Percentiles rank a stretch among this genome's conserved stretches.
phyloP scores from a whole-genome alignment of 495 filamentous ascomycete genomes.

The Penicillium paradoxum region DNA sequence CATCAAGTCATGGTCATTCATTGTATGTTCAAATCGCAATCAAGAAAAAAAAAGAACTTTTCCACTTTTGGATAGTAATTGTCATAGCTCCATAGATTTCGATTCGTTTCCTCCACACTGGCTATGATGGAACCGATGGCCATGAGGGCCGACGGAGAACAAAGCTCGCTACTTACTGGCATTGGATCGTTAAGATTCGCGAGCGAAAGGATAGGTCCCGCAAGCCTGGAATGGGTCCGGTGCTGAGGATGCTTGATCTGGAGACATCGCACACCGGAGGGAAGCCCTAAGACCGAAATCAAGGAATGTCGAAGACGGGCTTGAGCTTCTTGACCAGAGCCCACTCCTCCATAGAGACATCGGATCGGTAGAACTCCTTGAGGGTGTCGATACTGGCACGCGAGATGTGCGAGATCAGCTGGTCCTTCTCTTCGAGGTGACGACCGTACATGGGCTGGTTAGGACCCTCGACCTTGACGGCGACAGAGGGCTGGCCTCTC shows the following conservation, averaged over 20 bases:
- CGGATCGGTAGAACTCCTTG: constrained; percentile 90
- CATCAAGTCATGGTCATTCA: constrained; percentile 31
- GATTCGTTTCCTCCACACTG: constrained; percentile 4
- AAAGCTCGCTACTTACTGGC: constrained; percentile 4
- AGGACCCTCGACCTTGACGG: constrained; percentile 93
- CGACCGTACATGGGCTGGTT: constrained; percentile 95
- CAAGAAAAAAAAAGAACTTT: constrained; percentile 24
- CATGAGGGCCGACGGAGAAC: constrained; percentile 4
- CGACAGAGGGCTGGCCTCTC: constrained; percentile 92
- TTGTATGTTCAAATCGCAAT: constrained; percentile 28
- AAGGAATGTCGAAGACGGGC: constrained; percentile 85
- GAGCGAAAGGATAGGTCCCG: background rate
- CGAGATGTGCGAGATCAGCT: constrained; percentile 80
- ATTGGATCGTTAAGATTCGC: background rate
- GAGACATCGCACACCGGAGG: background rate
- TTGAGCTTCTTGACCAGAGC: constrained; percentile 87
- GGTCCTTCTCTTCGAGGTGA: constrained; percentile 91
- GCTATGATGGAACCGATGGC: constrained; percentile 1
- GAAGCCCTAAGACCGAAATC: constrained; percentile 13
- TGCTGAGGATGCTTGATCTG: background rate
- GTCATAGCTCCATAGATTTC: constrained; percentile 10
- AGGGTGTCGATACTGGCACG: constrained; percentile 86
- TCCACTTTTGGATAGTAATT: constrained; percentile 17
- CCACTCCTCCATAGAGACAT: constrained; percentile 95
- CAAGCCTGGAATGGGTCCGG: constrained; percentile 1